phyloP scores from a whole-genome alignment of 345 rosid species.

The Citrus australasica region DNA sequence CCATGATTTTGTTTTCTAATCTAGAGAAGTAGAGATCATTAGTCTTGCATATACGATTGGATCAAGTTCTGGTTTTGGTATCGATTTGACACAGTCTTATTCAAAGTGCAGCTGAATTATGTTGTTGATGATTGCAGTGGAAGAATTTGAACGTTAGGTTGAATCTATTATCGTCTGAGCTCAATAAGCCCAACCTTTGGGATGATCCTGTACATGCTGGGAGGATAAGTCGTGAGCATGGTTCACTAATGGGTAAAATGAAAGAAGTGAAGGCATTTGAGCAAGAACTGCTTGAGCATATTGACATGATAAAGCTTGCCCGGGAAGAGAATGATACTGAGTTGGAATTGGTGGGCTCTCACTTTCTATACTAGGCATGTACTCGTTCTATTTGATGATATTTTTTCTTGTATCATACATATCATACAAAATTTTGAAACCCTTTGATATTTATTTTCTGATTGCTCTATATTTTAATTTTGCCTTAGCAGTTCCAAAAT shows the following conservation, averaged over 20 bases:
- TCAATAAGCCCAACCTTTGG: constrained; percentile 79
- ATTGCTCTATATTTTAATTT: neutral
- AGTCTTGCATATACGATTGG: neutral
- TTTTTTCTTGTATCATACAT: neutral
- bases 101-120: neutral
- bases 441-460: neutral
- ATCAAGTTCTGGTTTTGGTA: neutral
- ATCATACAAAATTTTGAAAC: neutral
- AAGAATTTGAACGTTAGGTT: constrained; percentile 61
- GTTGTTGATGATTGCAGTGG: constrained; percentile 59
- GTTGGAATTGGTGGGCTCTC: constrained; percentile 87
- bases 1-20: neutral
- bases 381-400: constrained; percentile 22
- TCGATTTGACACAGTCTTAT: neutral
- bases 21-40: neutral
- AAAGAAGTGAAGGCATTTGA: constrained; percentile 76
- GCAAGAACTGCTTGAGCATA: constrained; percentile 80
- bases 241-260: constrained; percentile 63
- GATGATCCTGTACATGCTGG: constrained; percentile 85
- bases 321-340: constrained; percentile 83
- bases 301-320: constrained; percentile 93
- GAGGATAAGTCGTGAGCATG: constrained; percentile 87
- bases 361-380: constrained; percentile 72
- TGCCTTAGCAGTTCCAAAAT: neutral
- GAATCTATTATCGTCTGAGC: constrained; percentile 56